Evolutionary conservation across 2,329 filamentous ascomycete genomes (phyloP).

Genomic region (Apiospora marii): DNA sequence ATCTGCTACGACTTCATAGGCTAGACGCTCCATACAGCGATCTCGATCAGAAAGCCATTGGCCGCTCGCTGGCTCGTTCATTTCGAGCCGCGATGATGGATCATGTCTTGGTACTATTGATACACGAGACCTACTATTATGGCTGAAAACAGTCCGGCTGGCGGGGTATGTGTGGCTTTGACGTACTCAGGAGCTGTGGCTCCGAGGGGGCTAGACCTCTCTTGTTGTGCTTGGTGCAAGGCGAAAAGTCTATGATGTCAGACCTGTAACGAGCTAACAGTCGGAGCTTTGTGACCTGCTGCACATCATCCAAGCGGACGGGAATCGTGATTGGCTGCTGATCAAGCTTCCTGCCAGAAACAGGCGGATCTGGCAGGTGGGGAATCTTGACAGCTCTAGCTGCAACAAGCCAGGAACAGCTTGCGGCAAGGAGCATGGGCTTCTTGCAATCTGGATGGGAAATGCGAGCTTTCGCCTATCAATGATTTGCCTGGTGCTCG

Average conservation of each 20-base stretch:
- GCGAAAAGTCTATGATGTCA: slow-evolving; percentile 14
- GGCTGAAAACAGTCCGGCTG: slow-evolving; percentile 3
- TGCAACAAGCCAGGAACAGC: slow-evolving; percentile 8
- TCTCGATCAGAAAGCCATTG: neutral
- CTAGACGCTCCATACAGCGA: neutral
- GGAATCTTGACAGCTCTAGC: slow-evolving; percentile 10
- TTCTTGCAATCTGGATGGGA: slow-evolving; percentile 9
- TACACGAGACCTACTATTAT: neutral
- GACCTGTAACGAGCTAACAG: neutral
- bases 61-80: neutral
- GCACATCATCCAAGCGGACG: neutral
- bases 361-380: slow-evolving; percentile 5
- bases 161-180: slow-evolving; percentile 18
- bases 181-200: neutral
- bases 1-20: neutral
- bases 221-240: too few relatives aligned
- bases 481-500: neutral
- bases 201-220: slow-evolving; percentile 1
- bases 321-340: neutral
- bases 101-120: neutral
- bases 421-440: neutral
- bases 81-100: neutral
- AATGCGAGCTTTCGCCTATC: neutral
- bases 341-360: slow-evolving; percentile 5
- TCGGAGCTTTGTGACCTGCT: slow-evolving; percentile 11